These are phyloP conservation scores for Vachellia collinsii DNA, from an alignment of 306 rosid genomes.

Conservation along the genomic window DNA sequence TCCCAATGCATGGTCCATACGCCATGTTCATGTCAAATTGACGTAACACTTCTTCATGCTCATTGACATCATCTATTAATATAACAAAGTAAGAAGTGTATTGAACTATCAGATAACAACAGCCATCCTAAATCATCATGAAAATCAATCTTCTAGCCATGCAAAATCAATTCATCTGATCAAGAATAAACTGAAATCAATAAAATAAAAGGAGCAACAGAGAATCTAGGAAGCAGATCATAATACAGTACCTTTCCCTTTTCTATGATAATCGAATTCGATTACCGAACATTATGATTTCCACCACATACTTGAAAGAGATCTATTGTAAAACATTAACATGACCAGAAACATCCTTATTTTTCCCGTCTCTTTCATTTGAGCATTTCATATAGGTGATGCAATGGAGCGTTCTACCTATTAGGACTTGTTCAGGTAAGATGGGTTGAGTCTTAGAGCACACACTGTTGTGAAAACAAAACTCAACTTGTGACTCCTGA, in stretches of 20 bases:
- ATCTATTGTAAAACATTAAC: neutral
- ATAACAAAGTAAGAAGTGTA: neutral
- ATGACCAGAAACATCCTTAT: neutral
- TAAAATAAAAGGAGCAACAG: neutral
- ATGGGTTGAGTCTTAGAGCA: neutral
- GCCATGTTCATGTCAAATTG: slow-evolving; percentile 84
- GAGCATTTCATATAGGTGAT: neutral
- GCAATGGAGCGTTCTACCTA: neutral
- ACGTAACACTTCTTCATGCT: slow-evolving; percentile 58
- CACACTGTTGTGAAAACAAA: neutral
- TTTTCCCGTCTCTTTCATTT: neutral
- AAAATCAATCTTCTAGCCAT: neutral
- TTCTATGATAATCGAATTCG: neutral
- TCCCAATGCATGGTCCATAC: slow-evolving; percentile 84
- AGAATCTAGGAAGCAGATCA: neutral
- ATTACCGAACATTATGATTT: neutral
- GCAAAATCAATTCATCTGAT: neutral
- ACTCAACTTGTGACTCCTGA: neutral
- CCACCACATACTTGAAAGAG: neutral
- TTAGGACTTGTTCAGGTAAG: neutral
- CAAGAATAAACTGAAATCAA: neutral
- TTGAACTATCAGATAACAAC: slow-evolving; percentile 1
- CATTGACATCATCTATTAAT: slow-evolving; percentile 57
- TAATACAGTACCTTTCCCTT: neutral
- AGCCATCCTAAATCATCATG: neutral